Evolutionary conservation across 495 filamentous ascomycete species (phyloP).

Genomic region (Pyrenula massariospora): DNA sequence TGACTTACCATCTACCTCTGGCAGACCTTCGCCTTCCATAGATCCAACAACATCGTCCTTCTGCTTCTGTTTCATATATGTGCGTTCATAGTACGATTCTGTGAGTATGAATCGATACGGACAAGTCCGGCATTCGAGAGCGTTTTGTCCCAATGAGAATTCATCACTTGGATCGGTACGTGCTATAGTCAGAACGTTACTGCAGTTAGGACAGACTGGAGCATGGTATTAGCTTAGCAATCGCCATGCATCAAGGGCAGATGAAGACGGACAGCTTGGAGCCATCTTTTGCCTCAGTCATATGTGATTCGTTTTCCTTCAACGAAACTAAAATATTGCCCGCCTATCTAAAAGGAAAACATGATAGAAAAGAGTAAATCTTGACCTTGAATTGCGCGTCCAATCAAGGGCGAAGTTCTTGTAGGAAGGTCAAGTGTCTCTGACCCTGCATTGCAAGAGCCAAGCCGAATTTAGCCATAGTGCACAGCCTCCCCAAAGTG

Average conservation of each 20-base stretch:
- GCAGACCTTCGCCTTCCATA: conserved; percentile 70
- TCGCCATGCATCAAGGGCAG: not conserved
- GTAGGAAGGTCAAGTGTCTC: not conserved
- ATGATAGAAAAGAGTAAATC: too few relatives aligned
- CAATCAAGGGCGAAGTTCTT: not conserved
- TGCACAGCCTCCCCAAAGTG: conserved; percentile 2
- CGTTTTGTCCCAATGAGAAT: conserved; percentile 44
- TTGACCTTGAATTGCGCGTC: conserved; percentile 8
- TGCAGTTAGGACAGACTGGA: conserved; percentile 84
- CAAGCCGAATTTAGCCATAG: conserved; percentile 5
- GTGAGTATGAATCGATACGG: conserved; percentile 75
- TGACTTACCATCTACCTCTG: conserved; percentile 54
- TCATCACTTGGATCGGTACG: conserved; percentile 36
- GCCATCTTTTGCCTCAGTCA: conserved; percentile 9
- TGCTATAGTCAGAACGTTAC: conserved; percentile 71
- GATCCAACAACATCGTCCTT: conserved; percentile 89
- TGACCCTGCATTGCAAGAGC: conserved; percentile 1
- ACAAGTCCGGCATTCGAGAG: conserved; percentile 88
- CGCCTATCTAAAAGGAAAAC: too few relatives aligned
- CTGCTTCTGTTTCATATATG: conserved; percentile 61
- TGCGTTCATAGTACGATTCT: conserved; percentile 63
- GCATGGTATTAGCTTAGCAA: too few relatives aligned
- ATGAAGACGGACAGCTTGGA: conserved; percentile 2
- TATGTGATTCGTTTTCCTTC: conserved; percentile 1
- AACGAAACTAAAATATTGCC: too few relatives aligned